Base-by-base conservation (phyloP, 371 early-diverging fungal species). In the Mortierella sp. region DNA sequence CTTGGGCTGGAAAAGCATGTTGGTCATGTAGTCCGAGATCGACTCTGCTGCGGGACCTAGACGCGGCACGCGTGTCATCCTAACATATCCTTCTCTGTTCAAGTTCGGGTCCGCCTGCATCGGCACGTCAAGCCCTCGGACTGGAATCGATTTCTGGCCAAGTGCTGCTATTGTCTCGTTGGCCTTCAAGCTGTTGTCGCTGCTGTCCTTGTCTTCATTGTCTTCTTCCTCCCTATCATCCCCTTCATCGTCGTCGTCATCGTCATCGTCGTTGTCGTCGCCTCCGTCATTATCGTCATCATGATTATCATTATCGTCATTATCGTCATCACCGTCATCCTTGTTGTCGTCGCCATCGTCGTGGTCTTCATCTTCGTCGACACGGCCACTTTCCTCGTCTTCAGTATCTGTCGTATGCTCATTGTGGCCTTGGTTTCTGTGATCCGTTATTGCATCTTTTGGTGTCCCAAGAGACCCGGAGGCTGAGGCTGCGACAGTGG, bases 1-100 rank as follows among this genome's bases (percentile, higher is more conserved):
- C 58, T 69, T 68, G 27, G 64, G 69, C 47, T 76, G 76, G 60
- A 76, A 76, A 19, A 76, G 66, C 48, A 76, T 76, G 52, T 76
- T 76, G 66, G 70, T 43, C 76, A 76, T 70, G 38, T 64, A 62
- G 43, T 76, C 76, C 55, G 76, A 76, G 58, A 76, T 76, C 6
- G 76, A 65, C 28, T 76, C 76, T 18, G 76, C 52, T 6, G 76
- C 59, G 0, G 76, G 76, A 3, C 76, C 70, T 1, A 70, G 66
- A 7, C 70, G 70, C 21, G 76, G 76, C 28, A 69, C 70, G 6
- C 66, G 69, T 13, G 70, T 69, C 66, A 76, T 69, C 26, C 76
- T 51, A 13, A 76, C 69, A 41, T 69, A 65, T n/a, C 76, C 70
- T 28, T 76, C 76, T 21, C 65, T 69, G 66, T 76, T 76, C 23